These are phyloP conservation scores for Fusarium anthophilum DNA, from an alignment of 2,329 filamentous ascomycete species.

Conservation along the genomic window DNA sequence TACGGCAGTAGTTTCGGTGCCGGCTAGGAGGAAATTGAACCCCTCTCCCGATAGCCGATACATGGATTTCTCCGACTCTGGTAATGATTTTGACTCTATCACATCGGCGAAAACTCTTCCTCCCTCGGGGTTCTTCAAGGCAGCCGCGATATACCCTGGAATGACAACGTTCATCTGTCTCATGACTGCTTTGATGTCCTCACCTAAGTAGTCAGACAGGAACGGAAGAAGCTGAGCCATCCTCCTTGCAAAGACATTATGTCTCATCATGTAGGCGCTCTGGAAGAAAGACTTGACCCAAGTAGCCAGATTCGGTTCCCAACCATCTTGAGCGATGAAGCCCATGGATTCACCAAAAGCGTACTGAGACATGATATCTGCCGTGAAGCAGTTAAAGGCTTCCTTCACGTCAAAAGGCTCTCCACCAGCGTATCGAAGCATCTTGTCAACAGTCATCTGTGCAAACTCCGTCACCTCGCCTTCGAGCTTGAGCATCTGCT, in stretches of 20 bases:
- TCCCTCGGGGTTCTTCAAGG: slow-evolving; percentile 12
- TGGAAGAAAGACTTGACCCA: slow-evolving; percentile 47
- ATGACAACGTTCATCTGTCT: slow-evolving; percentile 28
- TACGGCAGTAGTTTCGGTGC: slow-evolving; percentile 51
- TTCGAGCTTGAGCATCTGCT: slow-evolving; percentile 44
- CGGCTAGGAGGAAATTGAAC: slow-evolving; percentile 48
- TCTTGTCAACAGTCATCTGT: slow-evolving; percentile 42
- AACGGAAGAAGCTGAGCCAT: slow-evolving; percentile 12
- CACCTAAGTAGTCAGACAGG: slow-evolving; percentile 15
- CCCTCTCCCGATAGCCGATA: slow-evolving; percentile 51
- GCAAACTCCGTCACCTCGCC: slow-evolving; percentile 40
- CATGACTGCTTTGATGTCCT: slow-evolving; percentile 27
- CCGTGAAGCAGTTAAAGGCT: slow-evolving; percentile 51
- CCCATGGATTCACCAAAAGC: slow-evolving; percentile 51
- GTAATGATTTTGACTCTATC: slow-evolving; percentile 38
- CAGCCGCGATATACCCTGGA: slow-evolving; percentile 8
- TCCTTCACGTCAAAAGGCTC: slow-evolving; percentile 47
- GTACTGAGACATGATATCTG: slow-evolving; percentile 51
- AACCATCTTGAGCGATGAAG: slow-evolving; percentile 42
- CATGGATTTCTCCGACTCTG: slow-evolving; percentile 49
- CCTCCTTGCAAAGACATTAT: slow-evolving; percentile 43
- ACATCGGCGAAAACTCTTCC: slow-evolving; percentile 31
- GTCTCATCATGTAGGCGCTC: slow-evolving; percentile 47
- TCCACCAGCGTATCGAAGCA: slow-evolving; percentile 40
- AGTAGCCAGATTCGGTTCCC: slow-evolving; percentile 51